phyloP scores from a whole-genome alignment of 2,329 filamentous ascomycete genomes.

The Talaromyces sp. region DNA sequence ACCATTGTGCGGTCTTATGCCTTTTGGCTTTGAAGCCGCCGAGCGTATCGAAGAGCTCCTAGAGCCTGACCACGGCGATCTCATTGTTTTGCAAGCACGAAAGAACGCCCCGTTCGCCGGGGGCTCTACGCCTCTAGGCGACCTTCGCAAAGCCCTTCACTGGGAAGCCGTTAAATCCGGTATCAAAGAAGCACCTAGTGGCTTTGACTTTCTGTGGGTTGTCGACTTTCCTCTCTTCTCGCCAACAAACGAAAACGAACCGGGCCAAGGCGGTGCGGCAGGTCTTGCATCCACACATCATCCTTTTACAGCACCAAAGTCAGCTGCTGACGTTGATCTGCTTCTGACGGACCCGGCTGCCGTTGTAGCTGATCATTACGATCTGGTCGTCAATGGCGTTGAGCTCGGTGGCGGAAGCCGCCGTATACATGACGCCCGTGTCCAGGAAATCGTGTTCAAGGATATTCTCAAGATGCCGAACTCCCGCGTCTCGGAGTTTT shows the following conservation, averaged over 20 bases:
- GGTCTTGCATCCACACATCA: constrained; percentile 88
- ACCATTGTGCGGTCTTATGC: constrained; percentile 69
- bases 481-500: constrained; percentile 70
- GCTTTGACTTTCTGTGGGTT: constrained; percentile 75
- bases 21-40: constrained; percentile 68
- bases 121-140: constrained; percentile 67
- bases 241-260: constrained; percentile 57
- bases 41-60: constrained; percentile 51
- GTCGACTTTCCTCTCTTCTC: constrained; percentile 91
- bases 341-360: constrained; percentile 65
- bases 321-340: constrained; percentile 64
- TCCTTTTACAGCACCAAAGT: constrained; percentile 85
- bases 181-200: constrained; percentile 45
- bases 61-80: constrained; percentile 62
- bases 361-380: constrained; percentile 83
- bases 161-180: constrained; percentile 59
- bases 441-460: constrained; percentile 80
- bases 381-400: constrained; percentile 90
- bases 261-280: constrained; percentile 73
- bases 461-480: constrained; percentile 74
- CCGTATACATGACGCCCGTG: constrained; percentile 76
- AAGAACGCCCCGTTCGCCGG: constrained; percentile 59
- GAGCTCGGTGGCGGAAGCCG: constrained; percentile 90
- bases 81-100: constrained; percentile 77
- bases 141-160: constrained; percentile 65